Evolutionary conservation across 2,329 filamentous ascomycete species (phyloP).

Genomic region (Pseudogymnoascus pannorum): DNA sequence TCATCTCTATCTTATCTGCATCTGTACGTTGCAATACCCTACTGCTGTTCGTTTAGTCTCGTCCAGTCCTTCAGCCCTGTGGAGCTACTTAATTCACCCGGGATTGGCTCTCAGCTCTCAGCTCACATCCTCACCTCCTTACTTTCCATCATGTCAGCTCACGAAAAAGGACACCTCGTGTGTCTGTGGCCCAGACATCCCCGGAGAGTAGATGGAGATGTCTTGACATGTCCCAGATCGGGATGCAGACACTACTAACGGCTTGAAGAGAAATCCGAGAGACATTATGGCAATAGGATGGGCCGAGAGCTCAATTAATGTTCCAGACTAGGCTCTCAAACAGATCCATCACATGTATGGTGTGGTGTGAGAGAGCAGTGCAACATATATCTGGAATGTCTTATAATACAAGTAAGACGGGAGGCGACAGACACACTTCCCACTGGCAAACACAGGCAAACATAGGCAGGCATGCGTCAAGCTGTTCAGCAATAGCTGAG

Average conservation of each 20-base stretch:
- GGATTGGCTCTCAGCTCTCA: background rate
- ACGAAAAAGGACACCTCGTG: background rate
- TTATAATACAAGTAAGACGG: background rate
- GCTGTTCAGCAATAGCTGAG: background rate
- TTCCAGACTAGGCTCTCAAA: background rate
- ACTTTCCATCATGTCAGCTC: background rate
- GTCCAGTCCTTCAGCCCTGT: background rate
- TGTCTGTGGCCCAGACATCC: background rate
- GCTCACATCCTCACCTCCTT: background rate
- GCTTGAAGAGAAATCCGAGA: background rate
- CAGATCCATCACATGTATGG: background rate
- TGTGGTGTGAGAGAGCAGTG: background rate
- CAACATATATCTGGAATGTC: background rate
- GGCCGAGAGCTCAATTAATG: background rate
- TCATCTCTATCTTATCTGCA: background rate
- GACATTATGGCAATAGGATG: background rate
- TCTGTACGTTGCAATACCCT: background rate
- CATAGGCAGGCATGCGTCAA: background rate
- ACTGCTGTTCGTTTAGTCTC: background rate
- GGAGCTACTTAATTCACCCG: background rate
- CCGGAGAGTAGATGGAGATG: slow-evolving; percentile 1
- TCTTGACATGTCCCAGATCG: slow-evolving; percentile 4
- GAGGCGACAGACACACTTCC: background rate
- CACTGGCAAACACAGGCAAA: background rate
- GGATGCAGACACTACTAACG: background rate